Base-by-base conservation (phyloP, 441 rosid genomes). In the Manihot esculenta region DNA sequence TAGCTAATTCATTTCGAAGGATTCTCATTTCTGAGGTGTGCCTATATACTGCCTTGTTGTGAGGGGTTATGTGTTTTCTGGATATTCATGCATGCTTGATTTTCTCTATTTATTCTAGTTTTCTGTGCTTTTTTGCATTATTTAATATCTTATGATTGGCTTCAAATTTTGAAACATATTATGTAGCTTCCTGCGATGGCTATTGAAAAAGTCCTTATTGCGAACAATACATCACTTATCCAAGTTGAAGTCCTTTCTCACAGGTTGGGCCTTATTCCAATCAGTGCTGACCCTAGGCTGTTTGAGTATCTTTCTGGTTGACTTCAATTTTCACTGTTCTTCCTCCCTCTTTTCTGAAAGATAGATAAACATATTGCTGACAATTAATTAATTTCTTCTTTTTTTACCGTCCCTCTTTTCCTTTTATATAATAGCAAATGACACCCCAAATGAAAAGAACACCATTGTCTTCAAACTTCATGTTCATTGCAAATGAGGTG, bases 181-280 rank as follows among this genome's bases (percentile, higher is more conserved):
- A 47, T 79, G 70, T 76, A 95, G 99, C 77, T 93, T 82, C 96
- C 98, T n/a, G 81, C 97, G 21, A 87, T 95, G 96, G 98, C 97
- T 65, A 85, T 95, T 80, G 99, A 95, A 75, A 89, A 93, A 77
- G 99, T 95, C 72, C 78, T 91, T 55, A 75, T 95, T 44, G 96
- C 92, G 68, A 91, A 93, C 76, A 95, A 95, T 74, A 91, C 99
- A 11, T 95, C 99, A 2, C 58, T 93, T 60, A 45, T 95, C 68
- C 93, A 88, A 79, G 99, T 93, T 48, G 99, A 95, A 83, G 95
- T 95, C 79, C 97, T 93, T 78, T 85, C 99, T 66, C 97, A 91
- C 55, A 87, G 97, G 76, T 77, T 95, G 81, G 99, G 99, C 77
- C 96, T 95, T 54, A 75, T 93, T 82, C 99, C 98, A 33, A 80